Base-by-base conservation (phyloP, 805 yeast species). In the Danielozyma ontarioensis region DNA sequence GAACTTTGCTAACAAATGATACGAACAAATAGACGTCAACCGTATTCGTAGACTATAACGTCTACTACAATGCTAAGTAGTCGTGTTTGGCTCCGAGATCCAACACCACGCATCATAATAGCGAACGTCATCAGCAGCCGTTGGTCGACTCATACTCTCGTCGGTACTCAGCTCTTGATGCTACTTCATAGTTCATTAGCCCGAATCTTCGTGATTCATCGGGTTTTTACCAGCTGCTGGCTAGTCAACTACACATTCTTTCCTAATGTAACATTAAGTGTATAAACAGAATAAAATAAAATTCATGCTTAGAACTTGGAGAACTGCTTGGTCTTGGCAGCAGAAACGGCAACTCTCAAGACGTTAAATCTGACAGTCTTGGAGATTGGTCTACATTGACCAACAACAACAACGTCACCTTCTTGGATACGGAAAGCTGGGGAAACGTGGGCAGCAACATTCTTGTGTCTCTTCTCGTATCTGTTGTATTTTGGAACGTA, bases 401-500 rank as follows among this genome's bases (percentile, higher is more conserved):
- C 99, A 72, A 93, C 97, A 60, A 96, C 89, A 63, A 93, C 98
- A 54, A 83, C 77, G 68, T 93, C 99, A 81, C 98, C 99, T 71
- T 89, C 97, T 70, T 76, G 76, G 60, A 90, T 96, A 78, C 99
- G 94, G 97, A 93, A 93, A 74, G 97, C 97, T 76, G 99, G 99
- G 54, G 97, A 90, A 64, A 93, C 86, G 79, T 93, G 99, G 62
- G 96, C 99, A 70, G 99, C 94, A 50, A 93, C 80, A 83, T 93
- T 93, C 93, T 93, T 93, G 86, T 93, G 99, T 80, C 99, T 88
- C 86, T 93, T 93, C 80, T 93, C 99, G 86, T 88, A 93, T 85
- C 99, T 89, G 95, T 90, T 93, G 80, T 93, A 93, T 83, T 93
- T 93, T 74, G 97, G 95, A 72, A 93, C 85, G 79, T 87, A 93